These are phyloP conservation scores for Fereydounia khargensis DNA, from an alignment of 1,284 basidiomycete genomes.

Conservation along the genomic window DNA sequence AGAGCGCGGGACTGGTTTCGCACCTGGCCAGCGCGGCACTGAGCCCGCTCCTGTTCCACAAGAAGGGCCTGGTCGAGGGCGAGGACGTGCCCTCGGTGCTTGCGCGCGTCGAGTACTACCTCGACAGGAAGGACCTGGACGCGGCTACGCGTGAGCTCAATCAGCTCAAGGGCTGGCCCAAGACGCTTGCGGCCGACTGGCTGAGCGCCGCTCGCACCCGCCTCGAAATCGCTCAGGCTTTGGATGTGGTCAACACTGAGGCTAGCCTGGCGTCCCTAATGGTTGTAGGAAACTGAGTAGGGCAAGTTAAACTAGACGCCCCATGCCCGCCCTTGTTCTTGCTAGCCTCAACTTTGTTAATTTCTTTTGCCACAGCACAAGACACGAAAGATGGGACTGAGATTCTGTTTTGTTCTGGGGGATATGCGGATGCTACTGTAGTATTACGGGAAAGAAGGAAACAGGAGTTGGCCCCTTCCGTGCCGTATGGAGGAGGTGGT, in stretches of 20 bases:
- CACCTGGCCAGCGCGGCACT: constrained; percentile 79
- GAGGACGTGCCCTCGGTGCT: constrained; percentile 81
- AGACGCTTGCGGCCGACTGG: constrained; percentile 82
- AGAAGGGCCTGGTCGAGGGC: constrained; percentile 69
- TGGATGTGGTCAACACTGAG: constrained; percentile 84
- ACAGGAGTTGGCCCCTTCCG: too few species aligned
- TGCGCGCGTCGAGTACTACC: constrained; percentile 81
- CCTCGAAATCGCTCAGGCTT: constrained; percentile 87
- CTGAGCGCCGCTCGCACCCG: constrained; percentile 81
- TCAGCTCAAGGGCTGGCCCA: constrained; percentile 76
- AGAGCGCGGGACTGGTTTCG: constrained; percentile 77
- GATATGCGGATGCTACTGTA: too few species aligned
- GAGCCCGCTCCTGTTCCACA: constrained; percentile 75
- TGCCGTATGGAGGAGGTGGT: too few species aligned
- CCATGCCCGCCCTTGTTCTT: too few species aligned
- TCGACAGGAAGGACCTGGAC: constrained; percentile 91
- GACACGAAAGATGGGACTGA: too few species aligned
- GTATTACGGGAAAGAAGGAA: too few species aligned
- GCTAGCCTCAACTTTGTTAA: too few species aligned
- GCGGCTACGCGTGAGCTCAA: constrained; percentile 88
- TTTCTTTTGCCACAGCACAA: too few species aligned
- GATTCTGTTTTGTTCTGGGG: too few species aligned
- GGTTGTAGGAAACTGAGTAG: constrained; percentile 59
- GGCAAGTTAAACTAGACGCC: too few species aligned
- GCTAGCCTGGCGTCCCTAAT: constrained; percentile 66